Base-by-base conservation (phyloP, 805 yeast genomes). In the Komagataella pastoris region DNA sequence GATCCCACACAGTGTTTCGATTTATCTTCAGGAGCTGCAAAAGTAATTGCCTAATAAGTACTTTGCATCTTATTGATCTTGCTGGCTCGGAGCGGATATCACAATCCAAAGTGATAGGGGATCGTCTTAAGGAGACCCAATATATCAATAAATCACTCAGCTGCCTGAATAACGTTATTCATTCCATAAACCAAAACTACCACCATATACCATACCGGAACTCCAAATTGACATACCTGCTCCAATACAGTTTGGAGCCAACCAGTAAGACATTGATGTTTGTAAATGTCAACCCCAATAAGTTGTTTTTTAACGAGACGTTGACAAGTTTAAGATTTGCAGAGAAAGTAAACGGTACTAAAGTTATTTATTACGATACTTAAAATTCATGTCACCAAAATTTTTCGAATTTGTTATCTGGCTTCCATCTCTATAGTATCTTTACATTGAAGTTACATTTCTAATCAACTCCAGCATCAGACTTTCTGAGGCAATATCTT, bases 1-100 rank as follows among this genome's bases (percentile, higher is more conserved):
- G 99, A 59, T 91, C 98, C 0, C 99, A 91, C 64, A 82, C 87
- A 3, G 82, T 91, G 0, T 89, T 30, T 30, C n/a, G 40, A 8
- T 30, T 87, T 58, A 81, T 79, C 8, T 69, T 93, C 2, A 67
- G 73, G 17, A 67, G 91, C 12, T 52, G 62, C 2, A 95, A 96
- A 0, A 50, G 49, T 3, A 80, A 86, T 59, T 17, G 55, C 1
- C 58, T 60, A 7, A 78, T 84, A 0, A 93, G 97, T 8, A 73
- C 77, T 1, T 69, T 91, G 53, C 90, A 91, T 60, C 68, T 91
- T 51, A 81, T 93, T 49, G 99, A 91, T 66, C 71, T 91, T 52
- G 99, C 99, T 0, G 99, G 99, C 2, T 88, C 96, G 0, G 99
- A 91, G 68, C 72, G 98, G 53, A 70, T 90, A 14, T 65, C 81